phyloP scores from a whole-genome alignment of 257 asterid genomes.

The Linderniella brevidens region DNA sequence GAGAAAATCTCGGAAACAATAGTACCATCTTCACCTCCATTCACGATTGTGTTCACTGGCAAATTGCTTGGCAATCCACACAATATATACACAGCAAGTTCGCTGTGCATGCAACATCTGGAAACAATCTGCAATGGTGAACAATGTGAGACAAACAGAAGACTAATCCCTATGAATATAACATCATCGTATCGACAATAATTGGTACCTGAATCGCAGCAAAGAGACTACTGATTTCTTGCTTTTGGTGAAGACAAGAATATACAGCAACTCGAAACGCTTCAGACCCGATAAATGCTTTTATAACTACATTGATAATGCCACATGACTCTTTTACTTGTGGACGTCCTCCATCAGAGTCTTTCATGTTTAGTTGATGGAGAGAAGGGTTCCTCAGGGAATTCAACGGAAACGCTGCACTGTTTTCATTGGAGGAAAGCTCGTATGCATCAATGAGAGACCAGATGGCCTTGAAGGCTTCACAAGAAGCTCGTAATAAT shows the following conservation, averaged over 20 bases:
- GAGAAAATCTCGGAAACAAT: slow-evolving; percentile 80
- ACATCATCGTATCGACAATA: neutral
- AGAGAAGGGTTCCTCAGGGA: slow-evolving; percentile 38
- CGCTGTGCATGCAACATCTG: slow-evolving; percentile 60
- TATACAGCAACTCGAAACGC: slow-evolving; percentile 71
- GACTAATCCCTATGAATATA: no score
- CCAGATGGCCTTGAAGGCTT: slow-evolving; percentile 83
- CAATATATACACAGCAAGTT: slow-evolving; percentile 43
- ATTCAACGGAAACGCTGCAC: slow-evolving; percentile 44
- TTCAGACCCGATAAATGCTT: slow-evolving; percentile 76
- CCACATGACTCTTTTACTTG: slow-evolving; percentile 30
- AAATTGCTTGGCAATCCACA: slow-evolving; percentile 89
- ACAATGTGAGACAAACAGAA: neutral
- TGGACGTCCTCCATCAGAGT: slow-evolving; percentile 25
- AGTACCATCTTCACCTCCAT: slow-evolving; percentile 97
- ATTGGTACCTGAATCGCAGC: slow-evolving; percentile 62
- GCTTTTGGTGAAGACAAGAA: slow-evolving; percentile 82
- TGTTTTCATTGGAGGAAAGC: slow-evolving; percentile 32
- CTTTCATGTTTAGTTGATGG: slow-evolving; percentile 32
- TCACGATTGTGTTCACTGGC: slow-evolving; percentile 71
- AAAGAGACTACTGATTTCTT: slow-evolving; percentile 42
- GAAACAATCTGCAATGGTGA: slow-evolving; percentile 29
- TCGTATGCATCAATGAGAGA: slow-evolving; percentile 67
- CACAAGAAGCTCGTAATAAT: slow-evolving; percentile 83
- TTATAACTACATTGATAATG: slow-evolving; percentile 44